phyloP scores from a whole-genome alignment of 768 basidiomycete genomes.

The Russula dissimulans region DNA sequence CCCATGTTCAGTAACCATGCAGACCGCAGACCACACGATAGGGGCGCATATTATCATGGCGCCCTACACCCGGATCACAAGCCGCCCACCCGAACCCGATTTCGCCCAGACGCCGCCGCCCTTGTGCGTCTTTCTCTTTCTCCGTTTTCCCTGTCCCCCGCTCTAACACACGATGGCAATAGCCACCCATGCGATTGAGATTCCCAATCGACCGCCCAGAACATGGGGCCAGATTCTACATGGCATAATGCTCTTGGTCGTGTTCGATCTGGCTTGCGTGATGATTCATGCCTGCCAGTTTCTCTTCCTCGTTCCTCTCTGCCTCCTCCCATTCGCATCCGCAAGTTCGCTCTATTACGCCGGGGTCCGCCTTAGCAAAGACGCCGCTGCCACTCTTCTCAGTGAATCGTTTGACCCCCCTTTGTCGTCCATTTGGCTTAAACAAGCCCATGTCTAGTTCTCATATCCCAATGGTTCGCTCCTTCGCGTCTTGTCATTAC shows the following conservation, averaged over 20 bases:
- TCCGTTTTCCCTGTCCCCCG: neutral
- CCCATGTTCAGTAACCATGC: no score
- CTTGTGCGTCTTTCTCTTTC: neutral
- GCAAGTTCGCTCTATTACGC: constrained; percentile 51
- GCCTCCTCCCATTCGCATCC: constrained; percentile 50
- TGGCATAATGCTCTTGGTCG: constrained; percentile 41
- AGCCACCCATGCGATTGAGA: constrained; percentile 36
- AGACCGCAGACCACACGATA: no score
- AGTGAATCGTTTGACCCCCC: constrained; percentile 35
- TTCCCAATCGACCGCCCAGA: constrained; percentile 41
- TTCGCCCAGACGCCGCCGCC: no score
- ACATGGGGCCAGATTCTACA: constrained; percentile 45
- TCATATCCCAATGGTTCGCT: constrained; percentile 76
- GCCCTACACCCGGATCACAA: no score
- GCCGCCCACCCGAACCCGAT: no score
- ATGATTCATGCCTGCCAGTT: constrained; percentile 70
- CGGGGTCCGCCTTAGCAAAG: constrained; percentile 75
- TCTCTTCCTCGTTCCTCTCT: constrained; percentile 56
- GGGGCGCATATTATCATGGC: no score
- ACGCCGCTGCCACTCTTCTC: constrained; percentile 65
- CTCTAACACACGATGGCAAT: no score
- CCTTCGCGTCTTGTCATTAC: constrained; percentile 66
- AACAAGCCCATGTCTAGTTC: constrained; percentile 35
- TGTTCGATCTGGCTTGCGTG: constrained; percentile 57
- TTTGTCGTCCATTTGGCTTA: neutral